Base-by-base conservation (phyloP, 176 grass and related monocot genomes). In the Areca catechu region DNA sequence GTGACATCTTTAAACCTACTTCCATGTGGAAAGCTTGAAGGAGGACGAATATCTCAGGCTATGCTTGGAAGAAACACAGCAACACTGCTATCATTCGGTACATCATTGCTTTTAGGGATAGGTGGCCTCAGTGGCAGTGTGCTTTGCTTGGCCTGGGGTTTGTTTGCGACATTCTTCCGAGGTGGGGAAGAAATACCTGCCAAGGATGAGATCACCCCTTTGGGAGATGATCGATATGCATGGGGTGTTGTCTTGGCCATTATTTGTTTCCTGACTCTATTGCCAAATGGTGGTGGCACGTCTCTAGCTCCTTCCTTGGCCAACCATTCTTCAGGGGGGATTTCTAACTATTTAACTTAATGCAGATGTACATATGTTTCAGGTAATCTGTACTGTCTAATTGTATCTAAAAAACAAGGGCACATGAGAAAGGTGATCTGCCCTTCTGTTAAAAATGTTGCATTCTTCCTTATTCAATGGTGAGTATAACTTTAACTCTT, bases 1-100 rank as follows among this genome's bases (percentile, higher is more conserved):
- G 93, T 97, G 17, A 97, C 93, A 69, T 97, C 87, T 23, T 74
- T 97, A 57, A 97, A 91, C 79, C 78, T 97, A 23, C 80, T 97
- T 7, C 93, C 93, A 22, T 66, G 71, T 50, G 93, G 93, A 69
- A 70, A 80, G 61, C 83, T 97, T 10, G 93, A 97, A 59, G 87
- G 93, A 51, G 87, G 93, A 6, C 75, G 93, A 19, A 73, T 97
- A 56, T 81, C 93, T 19, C 93, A 97, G 74, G 87, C 87, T 60
- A 61, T 97, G 3, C 61, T 97, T 47, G 83, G 92, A 9, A 79
- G 92, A 49, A 58, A 81, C 57, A 63, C 75, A 0, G 86, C 92
- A 18, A 67, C 80, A 50, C 43, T 97, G 62, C 83, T 97, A 5
- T 97, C 92, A 12, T 74, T 88, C 60, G 83, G 20, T 24, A 80